A percentile compares a stretch with the other conserved stretches of the same genome.
Evolutionary conservation across 768 basidiomycete genomes (phyloP).

Genomic region (Baorangia bicolor): DNA sequence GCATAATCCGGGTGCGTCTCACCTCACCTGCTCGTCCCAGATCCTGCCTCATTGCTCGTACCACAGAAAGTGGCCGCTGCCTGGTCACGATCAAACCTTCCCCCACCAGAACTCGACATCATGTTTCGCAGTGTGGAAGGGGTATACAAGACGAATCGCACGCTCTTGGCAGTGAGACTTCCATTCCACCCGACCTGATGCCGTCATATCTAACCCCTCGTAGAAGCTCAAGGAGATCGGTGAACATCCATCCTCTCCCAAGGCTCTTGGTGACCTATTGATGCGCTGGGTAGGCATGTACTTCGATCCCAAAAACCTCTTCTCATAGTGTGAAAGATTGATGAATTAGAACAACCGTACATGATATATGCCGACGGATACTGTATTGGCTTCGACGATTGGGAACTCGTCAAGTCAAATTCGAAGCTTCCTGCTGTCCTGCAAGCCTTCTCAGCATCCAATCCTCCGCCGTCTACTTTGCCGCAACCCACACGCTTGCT

Average conservation of each 20-base stretch:
- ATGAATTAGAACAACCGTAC: constrained; percentile 88
- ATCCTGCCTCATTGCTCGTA: constrained; percentile 12
- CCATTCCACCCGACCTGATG: neutral
- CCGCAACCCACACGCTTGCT: constrained; percentile 34
- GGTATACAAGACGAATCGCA: constrained; percentile 89
- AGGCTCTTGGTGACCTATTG: constrained; percentile 89
- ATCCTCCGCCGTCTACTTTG: constrained; percentile 53
- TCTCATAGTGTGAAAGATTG: constrained; percentile 57
- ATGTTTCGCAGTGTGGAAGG: constrained; percentile 95
- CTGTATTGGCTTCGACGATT: constrained; percentile 75
- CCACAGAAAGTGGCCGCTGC: constrained; percentile 95
- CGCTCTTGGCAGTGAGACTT: constrained; percentile 60
- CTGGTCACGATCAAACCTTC: constrained; percentile 94
- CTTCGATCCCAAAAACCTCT: constrained; percentile 5
- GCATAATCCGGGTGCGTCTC: constrained; percentile 80
- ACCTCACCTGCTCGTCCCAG: neutral
- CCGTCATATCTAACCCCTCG: constrained; percentile 14
- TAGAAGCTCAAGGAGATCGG: constrained; percentile 96
- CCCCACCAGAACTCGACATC: constrained; percentile 84
- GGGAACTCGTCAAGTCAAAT: constrained; percentile 80
- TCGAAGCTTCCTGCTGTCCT: constrained; percentile 67
- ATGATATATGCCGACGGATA: constrained; percentile 74
- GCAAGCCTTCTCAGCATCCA: constrained; percentile 60
- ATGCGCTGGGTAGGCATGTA: constrained; percentile 87
- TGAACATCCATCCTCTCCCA: constrained; percentile 87